Evolutionary conservation across 2,329 filamentous ascomycete genomes (phyloP).

Genomic region (Lasiodiplodia gonubiensis): DNA sequence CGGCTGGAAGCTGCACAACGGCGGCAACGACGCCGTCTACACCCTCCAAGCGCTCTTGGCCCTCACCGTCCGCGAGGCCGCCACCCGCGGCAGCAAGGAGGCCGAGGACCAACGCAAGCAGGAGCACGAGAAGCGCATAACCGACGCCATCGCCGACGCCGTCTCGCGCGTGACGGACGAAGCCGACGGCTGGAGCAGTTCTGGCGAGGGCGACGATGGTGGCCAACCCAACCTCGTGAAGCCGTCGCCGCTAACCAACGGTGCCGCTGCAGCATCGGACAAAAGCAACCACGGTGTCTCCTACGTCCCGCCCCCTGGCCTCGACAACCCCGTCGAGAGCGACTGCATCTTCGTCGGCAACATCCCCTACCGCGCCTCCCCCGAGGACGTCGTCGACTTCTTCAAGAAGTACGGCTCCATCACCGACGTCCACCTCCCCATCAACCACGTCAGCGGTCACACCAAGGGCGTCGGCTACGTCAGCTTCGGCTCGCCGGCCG

Average conservation of each 20-base stretch:
- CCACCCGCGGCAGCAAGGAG: constrained; percentile 40
- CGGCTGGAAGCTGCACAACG: constrained; percentile 78
- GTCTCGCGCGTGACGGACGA: constrained; percentile 47
- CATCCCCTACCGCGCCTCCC: constrained; percentile 11
- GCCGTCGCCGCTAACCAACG: too few species aligned
- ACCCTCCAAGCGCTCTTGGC: constrained; percentile 76
- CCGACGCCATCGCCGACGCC: constrained; percentile 39
- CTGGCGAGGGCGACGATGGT: constrained; percentile 46
- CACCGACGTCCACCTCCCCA: constrained; percentile 13
- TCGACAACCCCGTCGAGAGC: neutral
- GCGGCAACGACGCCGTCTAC: constrained; percentile 82
- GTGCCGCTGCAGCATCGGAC: too few species aligned
- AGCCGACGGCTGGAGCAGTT: constrained; percentile 46
- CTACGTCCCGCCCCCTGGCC: neutral
- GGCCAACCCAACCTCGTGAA: neutral
- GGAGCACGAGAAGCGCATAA: constrained; percentile 36
- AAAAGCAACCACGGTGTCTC: too few species aligned
- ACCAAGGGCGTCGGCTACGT: constrained; percentile 16
- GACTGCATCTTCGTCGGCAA: constrained; percentile 26
- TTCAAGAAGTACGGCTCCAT: constrained; percentile 12
- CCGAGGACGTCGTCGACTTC: constrained; percentile 12
- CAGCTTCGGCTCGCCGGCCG: neutral
- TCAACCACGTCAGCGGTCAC: neutral
- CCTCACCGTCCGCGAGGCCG: constrained; percentile 58
- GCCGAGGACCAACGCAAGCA: constrained; percentile 36